Conservation (phyloP, 2,329 filamentous ascomycete species). For the Fusarium nygamai region DNA sequence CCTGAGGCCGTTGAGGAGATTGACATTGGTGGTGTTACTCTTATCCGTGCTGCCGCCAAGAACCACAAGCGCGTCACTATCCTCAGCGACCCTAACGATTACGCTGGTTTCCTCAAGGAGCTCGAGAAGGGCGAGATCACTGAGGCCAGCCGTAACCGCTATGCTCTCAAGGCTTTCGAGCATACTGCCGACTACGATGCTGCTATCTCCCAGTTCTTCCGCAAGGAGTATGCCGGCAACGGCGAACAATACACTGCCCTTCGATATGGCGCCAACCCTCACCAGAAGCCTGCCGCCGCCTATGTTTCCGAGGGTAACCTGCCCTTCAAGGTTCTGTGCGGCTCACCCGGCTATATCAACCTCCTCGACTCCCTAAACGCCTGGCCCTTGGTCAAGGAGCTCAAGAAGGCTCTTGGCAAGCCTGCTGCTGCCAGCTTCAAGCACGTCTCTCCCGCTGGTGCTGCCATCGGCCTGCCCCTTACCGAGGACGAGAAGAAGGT, state of each 20-base stretch:
- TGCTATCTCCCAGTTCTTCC: constrained; percentile 96
- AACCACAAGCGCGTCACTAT: constrained; percentile 97
- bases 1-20: constrained; percentile 98
- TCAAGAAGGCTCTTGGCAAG: constrained; percentile 86
- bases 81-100: constrained; percentile 92
- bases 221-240: constrained; percentile 91
- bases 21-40: constrained; percentile 96
- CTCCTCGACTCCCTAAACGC: constrained; percentile 95
- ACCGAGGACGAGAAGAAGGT: constrained; percentile 91
- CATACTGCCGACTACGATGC: constrained; percentile 97
- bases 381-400: constrained; percentile 96
- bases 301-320: constrained; percentile 77
- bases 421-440: constrained; percentile 98
- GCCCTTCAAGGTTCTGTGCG: constrained; percentile 94
- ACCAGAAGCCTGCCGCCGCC: constrained; percentile 95
- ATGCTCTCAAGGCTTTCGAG: constrained; percentile 97
- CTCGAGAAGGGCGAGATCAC: constrained; percentile 87
- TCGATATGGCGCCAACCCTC: constrained; percentile 95
- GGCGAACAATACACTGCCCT: constrained; percentile 85
- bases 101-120: constrained; percentile 92
- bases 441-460: constrained; percentile 96
- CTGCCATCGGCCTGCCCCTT: constrained; percentile 90
- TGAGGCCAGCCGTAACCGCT: constrained; percentile 84
- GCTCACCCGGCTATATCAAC: constrained; percentile 96
- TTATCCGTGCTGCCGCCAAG: constrained; percentile 96